Evolutionary conservation across 2,329 filamentous ascomycete genomes (phyloP).

Genomic region (Xylaria sp.): DNA sequence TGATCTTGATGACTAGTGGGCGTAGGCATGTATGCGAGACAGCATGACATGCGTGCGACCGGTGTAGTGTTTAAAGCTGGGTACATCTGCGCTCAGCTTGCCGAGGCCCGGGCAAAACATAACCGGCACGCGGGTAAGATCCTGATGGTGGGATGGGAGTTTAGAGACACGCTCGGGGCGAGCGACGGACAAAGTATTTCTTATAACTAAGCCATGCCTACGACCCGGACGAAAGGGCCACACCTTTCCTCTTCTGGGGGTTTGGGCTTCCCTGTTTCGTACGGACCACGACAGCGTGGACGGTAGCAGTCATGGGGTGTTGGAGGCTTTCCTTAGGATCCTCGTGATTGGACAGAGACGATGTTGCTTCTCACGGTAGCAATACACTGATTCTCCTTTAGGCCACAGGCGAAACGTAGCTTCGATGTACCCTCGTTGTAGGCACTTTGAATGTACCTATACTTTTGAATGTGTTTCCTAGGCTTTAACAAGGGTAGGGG

Average conservation of each 20-base stretch:
- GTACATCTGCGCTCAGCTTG: conserved; percentile 45
- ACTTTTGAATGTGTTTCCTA: conserved; percentile 26
- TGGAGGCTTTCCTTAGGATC: conserved; percentile 39
- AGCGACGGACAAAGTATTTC: conserved; percentile 43
- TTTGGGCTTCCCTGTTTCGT: conserved; percentile 52
- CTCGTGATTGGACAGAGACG: conserved; percentile 42
- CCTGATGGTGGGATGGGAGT: conserved; percentile 34
- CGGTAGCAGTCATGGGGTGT: conserved; percentile 35
- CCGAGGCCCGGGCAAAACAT: conserved; percentile 37
- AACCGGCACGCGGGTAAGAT: conserved; percentile 33
- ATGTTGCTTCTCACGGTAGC: conserved; percentile 42
- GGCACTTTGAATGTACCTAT: conserved; percentile 40
- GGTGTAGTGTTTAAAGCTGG: conserved; percentile 42
- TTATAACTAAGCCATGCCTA: conserved; percentile 44
- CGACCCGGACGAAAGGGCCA: conserved; percentile 40
- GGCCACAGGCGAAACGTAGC: conserved; percentile 39
- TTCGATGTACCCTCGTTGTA: conserved; percentile 43
- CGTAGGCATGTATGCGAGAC: conserved; percentile 44
- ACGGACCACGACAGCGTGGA: conserved; percentile 43
- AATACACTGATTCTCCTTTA: conserved; percentile 46
- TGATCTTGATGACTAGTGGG: conserved; percentile 51
- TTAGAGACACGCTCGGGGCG: conserved; percentile 51
- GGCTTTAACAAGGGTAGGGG: conserved; percentile 31
- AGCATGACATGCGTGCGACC: conserved; percentile 47
- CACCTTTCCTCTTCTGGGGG: conserved; percentile 52